Base-by-base conservation (phyloP, 805 yeast species). In the Barnettozyma californica region DNA sequence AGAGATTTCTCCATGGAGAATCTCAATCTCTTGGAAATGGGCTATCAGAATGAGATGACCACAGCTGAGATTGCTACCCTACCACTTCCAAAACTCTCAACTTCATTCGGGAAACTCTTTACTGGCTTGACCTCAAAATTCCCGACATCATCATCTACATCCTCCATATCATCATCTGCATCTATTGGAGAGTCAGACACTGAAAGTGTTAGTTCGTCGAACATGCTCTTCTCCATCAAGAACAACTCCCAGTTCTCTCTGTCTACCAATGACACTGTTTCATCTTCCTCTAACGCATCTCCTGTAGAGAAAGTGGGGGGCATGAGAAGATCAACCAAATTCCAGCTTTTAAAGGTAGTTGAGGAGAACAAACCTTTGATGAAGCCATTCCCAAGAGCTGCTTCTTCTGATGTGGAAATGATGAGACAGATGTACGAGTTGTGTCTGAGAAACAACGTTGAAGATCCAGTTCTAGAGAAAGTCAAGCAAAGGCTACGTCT, bases 361-460 rank as follows among this genome's bases (percentile, higher is more conserved):
- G 45, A 46, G 25, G 42, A 20, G 10, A 23, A 37, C 9, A 33
- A 21, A 33, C 29, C 31, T 25, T 13, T 39, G 19, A 27, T 35
- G 41, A 16, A n/a, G 9, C 37, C 18, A 41, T 23, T 26, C 25
- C 26, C 42, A 46, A 25, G 35, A 14, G 13, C 34, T 13, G 20
- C 31, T 2, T 14, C 16, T 27, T 29, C 38, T 16, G 64, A 60
- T 39, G 41, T 45, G 20, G 61, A 56, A 1, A 43, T 60, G 35
- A 47, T 60, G 35, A 51, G 51, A 47, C 44, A 46, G 16, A 35
- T 60, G 41, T 59, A 57, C 36, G 55, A 57, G 31, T 43, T 60
- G 5, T 60, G 64, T 45, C 10, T 59, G 19, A 47, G 43, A 14
- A 57, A 55, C n/a, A 57, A 54, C 0, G 41, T 60, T 6, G 40